Percentiles rank a stretch among this genome's conserved stretches.
These are phyloP conservation scores for Fusarium sp. DNA, from an alignment of 2,329 filamentous ascomycete species.

Conservation along the genomic window DNA sequence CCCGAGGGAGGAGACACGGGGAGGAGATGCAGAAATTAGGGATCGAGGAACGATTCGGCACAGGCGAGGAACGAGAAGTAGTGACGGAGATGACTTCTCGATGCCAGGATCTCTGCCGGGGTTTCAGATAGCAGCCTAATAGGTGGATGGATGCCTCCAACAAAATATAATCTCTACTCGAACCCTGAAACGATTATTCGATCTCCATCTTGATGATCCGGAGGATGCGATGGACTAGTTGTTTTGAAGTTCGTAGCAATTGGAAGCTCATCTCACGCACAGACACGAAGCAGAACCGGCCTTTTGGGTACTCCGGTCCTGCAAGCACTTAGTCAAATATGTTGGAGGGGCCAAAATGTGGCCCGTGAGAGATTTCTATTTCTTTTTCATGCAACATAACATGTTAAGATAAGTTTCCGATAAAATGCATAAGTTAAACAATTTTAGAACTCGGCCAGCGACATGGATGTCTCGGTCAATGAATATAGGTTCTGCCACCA, in stretches of 20 bases:
- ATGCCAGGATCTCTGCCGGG: conserved; percentile 64
- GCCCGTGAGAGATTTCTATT: conserved; percentile 28
- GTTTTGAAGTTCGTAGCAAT: conserved; percentile 1
- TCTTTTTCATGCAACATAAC: conserved; percentile 23
- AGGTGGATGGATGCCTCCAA: conserved; percentile 22
- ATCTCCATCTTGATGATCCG: background rate
- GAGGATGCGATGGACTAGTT: conserved; percentile 1
- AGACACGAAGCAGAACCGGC: conserved; percentile 12
- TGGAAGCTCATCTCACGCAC: conserved; percentile 18
- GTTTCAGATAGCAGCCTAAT: conserved; percentile 50
- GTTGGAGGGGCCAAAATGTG: conserved; percentile 7
- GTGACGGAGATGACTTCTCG: conserved; percentile 56
- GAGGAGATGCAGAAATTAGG: conserved; percentile 59
- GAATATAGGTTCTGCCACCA: conserved; percentile 81
- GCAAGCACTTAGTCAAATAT: conserved; percentile 16
- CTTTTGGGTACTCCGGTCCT: conserved; percentile 1
- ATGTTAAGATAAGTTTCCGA: background rate
- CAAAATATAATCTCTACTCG: conserved; percentile 19
- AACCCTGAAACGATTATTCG: conserved; percentile 4
- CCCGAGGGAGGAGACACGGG: conserved; percentile 63
- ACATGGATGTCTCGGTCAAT: conserved; percentile 69
- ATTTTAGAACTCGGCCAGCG: conserved; percentile 50
- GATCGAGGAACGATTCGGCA: conserved; percentile 57
- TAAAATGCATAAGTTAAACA: conserved; percentile 14
- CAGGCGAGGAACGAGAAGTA: conserved; percentile 54